Base-by-base conservation (phyloP, 768 basidiomycete species). In the Mycena kentingensis region DNA sequence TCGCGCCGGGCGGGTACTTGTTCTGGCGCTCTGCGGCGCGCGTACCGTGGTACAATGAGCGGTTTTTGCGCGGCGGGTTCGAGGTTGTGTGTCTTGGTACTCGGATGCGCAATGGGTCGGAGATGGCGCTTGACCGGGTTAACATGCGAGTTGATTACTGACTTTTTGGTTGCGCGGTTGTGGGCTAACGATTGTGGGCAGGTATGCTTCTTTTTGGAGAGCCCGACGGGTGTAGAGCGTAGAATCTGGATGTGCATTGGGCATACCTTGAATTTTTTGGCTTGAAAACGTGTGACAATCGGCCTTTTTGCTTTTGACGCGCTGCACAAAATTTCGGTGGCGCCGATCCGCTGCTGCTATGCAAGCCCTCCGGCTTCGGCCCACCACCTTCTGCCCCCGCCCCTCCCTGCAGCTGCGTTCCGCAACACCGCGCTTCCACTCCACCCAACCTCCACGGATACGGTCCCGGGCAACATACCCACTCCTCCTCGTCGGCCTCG, bases 1-100 rank as follows among this genome's bases (percentile, higher is more conserved):
- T 87, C n/a, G 70, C 76, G 0, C 65, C 74, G 0, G 83, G 81
- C 0, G 88, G 88, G 0, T 71, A 78, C 47, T 79, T 87, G 3
- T 78, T 86, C 49, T 88, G 83, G 83, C 73, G 88, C 0, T 82
- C 80, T 12, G 85, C 84, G 1, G 81, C 77, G 2, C 80, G 77
- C 62, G 67, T 73, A 46, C 87, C 87, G 4, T 87, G 86, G 87
- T 87, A 87, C 64, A 78, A 76, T 39, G 70, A 7, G 37, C 79
- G 80, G 18, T 86, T 87, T 61, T 69, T 72, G 54, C 65, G 71
- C 31, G 70, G 71, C 4, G 84, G 83, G 0, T 87, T 87, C 68
- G 65, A 67, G 5, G 78, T 87, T 19, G 63, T 71, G 10, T 42
- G 41, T 26, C n/a, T 42, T 5, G 41, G 41, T n/a, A n/a, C n/a